These are phyloP conservation scores for Phialophora tarda DNA, from an alignment of 2,329 filamentous ascomycete species.

Conservation along the genomic window DNA sequence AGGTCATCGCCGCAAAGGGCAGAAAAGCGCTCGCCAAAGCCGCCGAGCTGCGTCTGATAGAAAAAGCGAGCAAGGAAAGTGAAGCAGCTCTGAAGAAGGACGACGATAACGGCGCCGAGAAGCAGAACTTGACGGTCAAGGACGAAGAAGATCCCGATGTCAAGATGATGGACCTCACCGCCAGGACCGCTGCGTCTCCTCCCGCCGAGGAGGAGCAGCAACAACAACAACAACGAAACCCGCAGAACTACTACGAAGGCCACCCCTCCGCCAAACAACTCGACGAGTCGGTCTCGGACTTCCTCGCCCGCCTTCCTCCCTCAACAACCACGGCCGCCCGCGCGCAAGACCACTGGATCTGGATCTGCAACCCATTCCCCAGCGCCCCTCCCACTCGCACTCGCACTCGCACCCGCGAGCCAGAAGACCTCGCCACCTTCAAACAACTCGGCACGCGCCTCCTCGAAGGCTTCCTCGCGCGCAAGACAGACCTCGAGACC, in stretches of 20 bases:
- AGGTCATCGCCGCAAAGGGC: conserved; percentile 30
- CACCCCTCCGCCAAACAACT: conserved; percentile 64
- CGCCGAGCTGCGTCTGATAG: conserved; percentile 2
- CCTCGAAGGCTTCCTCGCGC: conserved; percentile 55
- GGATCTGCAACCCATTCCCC: conserved; percentile 68
- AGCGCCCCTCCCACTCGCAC: background rate
- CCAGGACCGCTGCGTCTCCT: background rate
- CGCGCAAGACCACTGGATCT: conserved; percentile 68
- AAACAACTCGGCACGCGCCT: conserved; percentile 61
- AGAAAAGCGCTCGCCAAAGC: conserved; percentile 16
- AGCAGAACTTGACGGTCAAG: background rate
- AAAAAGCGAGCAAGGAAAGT: conserved; percentile 14
- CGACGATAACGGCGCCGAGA: background rate
- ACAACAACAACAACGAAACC: conserved; percentile 18
- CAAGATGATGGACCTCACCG: conserved; percentile 3
- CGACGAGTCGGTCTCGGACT: conserved; percentile 67
- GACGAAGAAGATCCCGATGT: background rate
- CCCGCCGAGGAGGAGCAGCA: conserved; percentile 12
- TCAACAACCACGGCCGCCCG: conserved; percentile 59
- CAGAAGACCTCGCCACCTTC: conserved; percentile 56
- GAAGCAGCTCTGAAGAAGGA: conserved; percentile 4
- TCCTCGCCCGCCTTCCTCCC: conserved; percentile 72
- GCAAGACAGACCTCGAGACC: conserved; percentile 51
- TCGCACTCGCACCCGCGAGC: background rate
- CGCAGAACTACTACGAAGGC: conserved; percentile 67